These are phyloP conservation scores for Tuber magnatum DNA, from an alignment of 495 filamentous ascomycete species.

Conservation along the genomic window DNA sequence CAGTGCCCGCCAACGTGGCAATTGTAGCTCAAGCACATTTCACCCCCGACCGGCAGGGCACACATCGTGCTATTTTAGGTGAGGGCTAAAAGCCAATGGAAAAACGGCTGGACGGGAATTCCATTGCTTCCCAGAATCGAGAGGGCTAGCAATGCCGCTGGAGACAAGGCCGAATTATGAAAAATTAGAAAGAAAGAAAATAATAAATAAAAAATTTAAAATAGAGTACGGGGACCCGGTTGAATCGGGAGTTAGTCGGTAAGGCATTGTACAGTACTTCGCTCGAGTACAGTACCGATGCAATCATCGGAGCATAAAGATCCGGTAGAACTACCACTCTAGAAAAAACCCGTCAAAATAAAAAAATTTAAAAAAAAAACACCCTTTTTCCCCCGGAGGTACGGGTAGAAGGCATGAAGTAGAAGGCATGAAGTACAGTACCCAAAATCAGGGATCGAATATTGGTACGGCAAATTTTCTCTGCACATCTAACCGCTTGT, in stretches of 20 bases:
- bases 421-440: too few relatives aligned
- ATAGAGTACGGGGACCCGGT: background rate
- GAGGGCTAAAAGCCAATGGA: background rate
- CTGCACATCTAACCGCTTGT: background rate
- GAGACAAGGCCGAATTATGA: background rate
- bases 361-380: too few relatives aligned
- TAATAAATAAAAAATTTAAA: background rate
- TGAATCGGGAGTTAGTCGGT: background rate
- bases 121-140: background rate
- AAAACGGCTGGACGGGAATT: background rate
- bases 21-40: background rate
- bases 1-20: background rate
- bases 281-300: background rate
- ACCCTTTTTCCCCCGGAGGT: background rate
- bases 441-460: background rate
- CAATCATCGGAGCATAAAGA: background rate
- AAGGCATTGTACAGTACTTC: background rate
- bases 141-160: background rate
- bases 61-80: background rate
- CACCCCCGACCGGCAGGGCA: background rate
- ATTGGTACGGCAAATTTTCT: background rate
- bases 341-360: background rate
- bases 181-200: background rate
- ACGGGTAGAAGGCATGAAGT: background rate
- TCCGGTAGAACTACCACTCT: background rate